Evolutionary conservation across 1,139 yeast species (phyloP).

Genomic region (Scheffersomyces parashehatae): DNA sequence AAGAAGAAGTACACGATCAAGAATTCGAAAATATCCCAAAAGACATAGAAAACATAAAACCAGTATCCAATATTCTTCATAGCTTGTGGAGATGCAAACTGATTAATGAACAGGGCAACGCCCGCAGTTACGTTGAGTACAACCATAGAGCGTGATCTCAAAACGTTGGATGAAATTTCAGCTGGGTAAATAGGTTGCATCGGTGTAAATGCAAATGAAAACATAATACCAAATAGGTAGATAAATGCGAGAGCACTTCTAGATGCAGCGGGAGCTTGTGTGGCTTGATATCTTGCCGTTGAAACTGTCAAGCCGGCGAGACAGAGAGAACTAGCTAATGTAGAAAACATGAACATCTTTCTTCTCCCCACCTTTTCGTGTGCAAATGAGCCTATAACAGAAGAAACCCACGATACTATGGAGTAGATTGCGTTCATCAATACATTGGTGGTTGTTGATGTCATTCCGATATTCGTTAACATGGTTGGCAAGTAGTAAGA

Average conservation of each 20-base stretch:
- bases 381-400: constrained; percentile 17
- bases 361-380: constrained; percentile 11
- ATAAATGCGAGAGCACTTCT: constrained; percentile 17
- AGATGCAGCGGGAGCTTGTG: constrained; percentile 12
- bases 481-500: constrained; percentile 21
- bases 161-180: constrained; percentile 17
- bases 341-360: constrained; percentile 19
- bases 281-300: constrained; percentile 13
- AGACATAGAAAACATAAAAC: constrained; percentile 20
- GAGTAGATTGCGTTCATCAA: constrained; percentile 19
- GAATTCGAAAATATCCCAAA: constrained; percentile 19
- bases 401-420: constrained; percentile 14
- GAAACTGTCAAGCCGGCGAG: constrained; percentile 16
- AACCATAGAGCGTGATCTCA: constrained; percentile 18
- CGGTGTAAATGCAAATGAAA: constrained; percentile 21
- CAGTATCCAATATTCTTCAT: constrained; percentile 20
- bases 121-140: constrained; percentile 14
- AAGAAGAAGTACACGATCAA: constrained; percentile 25
- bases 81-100: constrained; percentile 21
- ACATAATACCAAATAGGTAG: constrained; percentile 19
- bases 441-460: constrained; percentile 15
- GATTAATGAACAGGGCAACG: constrained; percentile 18
- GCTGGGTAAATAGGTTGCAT: constrained; percentile 22
- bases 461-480: constrained; percentile 18
- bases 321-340: constrained; percentile 14